Base-by-base conservation (phyloP, 495 filamentous ascomycete species). In the Penicillium pancosmium region DNA sequence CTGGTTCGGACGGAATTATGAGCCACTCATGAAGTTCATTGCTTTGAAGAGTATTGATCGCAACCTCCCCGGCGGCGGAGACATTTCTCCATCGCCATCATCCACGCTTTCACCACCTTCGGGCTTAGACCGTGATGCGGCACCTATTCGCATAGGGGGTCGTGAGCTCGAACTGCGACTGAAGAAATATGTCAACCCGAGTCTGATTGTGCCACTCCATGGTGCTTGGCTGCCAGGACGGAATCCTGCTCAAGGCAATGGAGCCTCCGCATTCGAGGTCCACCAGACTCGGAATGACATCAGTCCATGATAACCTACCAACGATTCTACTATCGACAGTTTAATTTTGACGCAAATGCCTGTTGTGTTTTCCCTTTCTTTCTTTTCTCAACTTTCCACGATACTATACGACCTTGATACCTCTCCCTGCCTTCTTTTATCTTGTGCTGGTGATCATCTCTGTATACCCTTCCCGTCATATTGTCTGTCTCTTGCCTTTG, bases 11-110 rank as follows among this genome's bases (percentile, higher is more conserved):
- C 77, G 80, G 23, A 88, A 86, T 10, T 98, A 92, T 61, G 88
- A 90, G 60, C 93, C 93, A 0, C 72, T 97, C 52, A 96, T 90
- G 73, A 88, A 86, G 59, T 98, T 93, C 69, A 98, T 98, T 68
- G 91, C 95, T 31, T 76, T 99, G 33, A 82, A 90, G 63, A 95
- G 91, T 64, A 91, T 97, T 55, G 80, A 86, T 61, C 77, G 83
- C 5, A 82, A 86, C 16, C 58, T 68, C n/a, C 63, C 70, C 4
- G 66, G 62, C 36, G 66, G 63, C 12, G 73, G 70, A 13, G 73
- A 79, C 35, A 48, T 73, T 25, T 77, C 78, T 0, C 69, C 75
- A 4, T 75, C 72, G 2, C 65, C 73, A 27, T 72, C 74, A 2
- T 65, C 73, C 13, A 71, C 69, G 6, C 67, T 80, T 47, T 79